Base-by-base conservation (phyloP, 164 flowering plant species). In the Vitis riparia region DNA sequence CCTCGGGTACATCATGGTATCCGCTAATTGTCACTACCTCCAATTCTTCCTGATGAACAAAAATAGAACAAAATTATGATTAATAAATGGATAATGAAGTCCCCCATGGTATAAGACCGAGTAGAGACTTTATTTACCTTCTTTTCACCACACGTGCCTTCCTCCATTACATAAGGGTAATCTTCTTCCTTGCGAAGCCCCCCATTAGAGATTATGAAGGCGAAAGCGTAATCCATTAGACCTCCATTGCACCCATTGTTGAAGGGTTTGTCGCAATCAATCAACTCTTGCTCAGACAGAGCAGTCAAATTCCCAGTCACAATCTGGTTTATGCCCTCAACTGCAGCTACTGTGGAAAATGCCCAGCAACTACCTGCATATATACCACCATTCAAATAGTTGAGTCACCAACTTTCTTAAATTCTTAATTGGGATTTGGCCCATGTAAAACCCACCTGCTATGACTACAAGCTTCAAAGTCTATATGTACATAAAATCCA, bases 291-390 rank as follows among this genome's bases (percentile, higher is more conserved):
- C 82, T 93, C 98, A 0, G 98, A 91, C 65, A 93, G 70, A 2
- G 88, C 66, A 0, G 90, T 87, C 59, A 93, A 69, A 51, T 93
- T 86, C 19, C 94, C 93, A 2, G 97, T 85, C 50, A 85, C 89
- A 9, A 91, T 91, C 74, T 91, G 89, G 80, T 89, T 87, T 32
- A 93, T 91, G 27, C 97, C 94, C 71, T 93, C 98, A 55, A 91
- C 97, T 3, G 97, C 91, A 0, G 93, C 98, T 2, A 91, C 92
- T 0, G 98, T 86, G 6, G 97, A 91, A 77, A 91, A 93, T 23
- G 97, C 95, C 97, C 97, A 93, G 62, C 98, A 93, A 76, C 97
- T 93, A 5, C 94, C 93, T 90, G 83, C 73, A 81, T 30, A 2
- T 62, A 30, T 13, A 37, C 23, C 14, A 14, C 15, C 11, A 7